Evolutionary conservation across 225 moss, liverwort and hornwort species (phyloP).

Genomic region (Antitrichia curtipendula): DNA sequence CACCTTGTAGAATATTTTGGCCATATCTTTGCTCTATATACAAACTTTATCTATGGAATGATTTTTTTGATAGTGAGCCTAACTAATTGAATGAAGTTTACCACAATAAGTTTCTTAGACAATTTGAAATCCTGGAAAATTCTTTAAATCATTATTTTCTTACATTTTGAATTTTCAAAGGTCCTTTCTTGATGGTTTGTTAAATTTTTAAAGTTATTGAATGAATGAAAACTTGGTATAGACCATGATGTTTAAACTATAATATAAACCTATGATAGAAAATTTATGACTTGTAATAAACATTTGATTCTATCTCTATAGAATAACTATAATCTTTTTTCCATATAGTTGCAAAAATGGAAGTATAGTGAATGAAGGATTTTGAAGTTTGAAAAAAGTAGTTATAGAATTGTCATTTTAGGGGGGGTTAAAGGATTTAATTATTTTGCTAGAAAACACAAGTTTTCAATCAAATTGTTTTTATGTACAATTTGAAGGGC

Average conservation of each 20-base stretch:
- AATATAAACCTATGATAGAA: neutral
- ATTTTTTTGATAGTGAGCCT: neutral
- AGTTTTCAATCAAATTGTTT: neutral
- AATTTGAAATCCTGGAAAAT: neutral
- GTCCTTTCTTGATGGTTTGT: neutral
- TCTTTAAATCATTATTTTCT: neutral
- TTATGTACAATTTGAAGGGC: neutral
- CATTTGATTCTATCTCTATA: no score
- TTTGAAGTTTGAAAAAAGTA: neutral
- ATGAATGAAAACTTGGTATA: neutral
- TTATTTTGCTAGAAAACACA: neutral
- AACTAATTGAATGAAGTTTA: neutral
- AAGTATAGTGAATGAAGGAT: no score
- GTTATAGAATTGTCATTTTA: neutral
- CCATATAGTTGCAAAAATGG: neutral
- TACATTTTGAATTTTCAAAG: neutral
- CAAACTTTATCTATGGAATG: neutral
- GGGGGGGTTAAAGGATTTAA: rapidly evolving
- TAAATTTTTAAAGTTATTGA: neutral
- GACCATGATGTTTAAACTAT: neutral
- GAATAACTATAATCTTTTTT: no score
- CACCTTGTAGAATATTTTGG: no score
- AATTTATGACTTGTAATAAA: neutral
- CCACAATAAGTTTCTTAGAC: neutral
- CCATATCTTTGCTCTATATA: neutral